Conservation (phyloP, 1,139 yeast genomes). For the Geotrichum armillariae region DNA sequence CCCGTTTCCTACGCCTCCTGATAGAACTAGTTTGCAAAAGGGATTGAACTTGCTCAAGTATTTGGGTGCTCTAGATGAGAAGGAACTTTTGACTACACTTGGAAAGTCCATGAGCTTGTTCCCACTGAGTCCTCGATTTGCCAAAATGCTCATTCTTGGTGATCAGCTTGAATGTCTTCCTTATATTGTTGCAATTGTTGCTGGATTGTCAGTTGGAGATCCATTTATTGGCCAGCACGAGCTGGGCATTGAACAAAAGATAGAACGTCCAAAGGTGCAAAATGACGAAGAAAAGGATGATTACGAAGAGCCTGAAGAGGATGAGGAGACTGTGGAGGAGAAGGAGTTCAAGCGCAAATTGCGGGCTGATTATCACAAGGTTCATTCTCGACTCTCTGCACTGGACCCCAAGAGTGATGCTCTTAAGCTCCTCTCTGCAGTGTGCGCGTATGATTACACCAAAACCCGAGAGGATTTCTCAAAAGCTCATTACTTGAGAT, state of each 20-base stretch:
- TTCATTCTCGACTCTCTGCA: constrained; percentile 60
- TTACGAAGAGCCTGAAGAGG: constrained; percentile 31
- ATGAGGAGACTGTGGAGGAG: constrained; percentile 35
- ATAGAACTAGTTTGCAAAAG: constrained; percentile 53
- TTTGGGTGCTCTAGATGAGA: constrained; percentile 74
- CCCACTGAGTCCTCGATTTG: constrained; percentile 91
- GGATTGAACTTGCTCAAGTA: constrained; percentile 70
- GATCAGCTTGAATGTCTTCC: constrained; percentile 86
- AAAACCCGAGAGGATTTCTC: constrained; percentile 47
- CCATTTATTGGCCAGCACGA: constrained; percentile 80
- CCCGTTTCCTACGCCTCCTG: constrained; percentile 97
- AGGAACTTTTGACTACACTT: constrained; percentile 60
- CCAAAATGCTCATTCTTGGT: constrained; percentile 86
- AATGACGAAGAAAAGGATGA: constrained; percentile 28
- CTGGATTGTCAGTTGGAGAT: constrained; percentile 92
- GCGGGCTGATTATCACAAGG: constrained; percentile 53
- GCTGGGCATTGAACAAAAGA: constrained; percentile 49
- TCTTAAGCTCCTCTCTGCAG: constrained; percentile 71
- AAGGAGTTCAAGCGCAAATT: constrained; percentile 48
- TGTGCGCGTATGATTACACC: constrained; percentile 84
- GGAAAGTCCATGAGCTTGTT: constrained; percentile 87
- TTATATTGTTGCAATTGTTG: constrained; percentile 83
- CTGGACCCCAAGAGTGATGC: constrained; percentile 77
- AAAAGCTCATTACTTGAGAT: constrained; percentile 58
- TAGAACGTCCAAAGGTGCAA: constrained; percentile 27